Percentiles rank a stretch among this genome's conserved stretches.
Conservation (phyloP, 129 eudicot species). For the Artemisia annua region DNA sequence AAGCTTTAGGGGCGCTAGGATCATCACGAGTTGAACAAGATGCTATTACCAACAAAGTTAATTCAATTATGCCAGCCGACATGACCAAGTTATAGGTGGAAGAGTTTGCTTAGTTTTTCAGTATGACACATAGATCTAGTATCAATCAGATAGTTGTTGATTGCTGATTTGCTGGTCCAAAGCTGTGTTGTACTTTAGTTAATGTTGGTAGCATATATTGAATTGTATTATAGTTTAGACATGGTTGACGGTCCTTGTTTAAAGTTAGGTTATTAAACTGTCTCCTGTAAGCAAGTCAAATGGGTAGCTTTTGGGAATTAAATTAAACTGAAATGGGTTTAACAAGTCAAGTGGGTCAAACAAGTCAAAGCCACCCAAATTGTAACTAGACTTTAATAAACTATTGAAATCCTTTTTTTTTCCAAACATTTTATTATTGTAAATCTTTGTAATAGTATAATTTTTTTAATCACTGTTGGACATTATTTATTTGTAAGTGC, state of each 20-base stretch:
- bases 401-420: no score
- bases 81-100: slow-evolving; percentile 21
- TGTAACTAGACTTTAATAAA: no score
- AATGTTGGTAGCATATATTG: neutral
- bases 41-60: slow-evolving; percentile 17
- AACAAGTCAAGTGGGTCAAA: neutral
- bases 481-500: neutral
- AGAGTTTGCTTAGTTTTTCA: slow-evolving; percentile 1
- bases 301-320: neutral
- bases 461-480: neutral
- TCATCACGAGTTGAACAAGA: slow-evolving; percentile 40
- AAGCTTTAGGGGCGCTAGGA: slow-evolving; percentile 75
- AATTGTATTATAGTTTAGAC: neutral
- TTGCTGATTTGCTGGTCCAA: neutral
- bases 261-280: neutral
- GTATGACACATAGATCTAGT: neutral
- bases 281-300: neutral
- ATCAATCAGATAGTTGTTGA: neutral
- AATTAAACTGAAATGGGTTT: neutral
- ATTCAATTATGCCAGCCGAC: slow-evolving; percentile 2
- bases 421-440: no score
- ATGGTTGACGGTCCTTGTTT: neutral
- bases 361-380: neutral
- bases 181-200: neutral
- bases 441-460: neutral